Percentiles rank a stretch among this genome's conserved stretches.
These are phyloP conservation scores for Papiliotrema laurentii DNA, from an alignment of 1,284 basidiomycete species.

Conservation along the genomic window DNA sequence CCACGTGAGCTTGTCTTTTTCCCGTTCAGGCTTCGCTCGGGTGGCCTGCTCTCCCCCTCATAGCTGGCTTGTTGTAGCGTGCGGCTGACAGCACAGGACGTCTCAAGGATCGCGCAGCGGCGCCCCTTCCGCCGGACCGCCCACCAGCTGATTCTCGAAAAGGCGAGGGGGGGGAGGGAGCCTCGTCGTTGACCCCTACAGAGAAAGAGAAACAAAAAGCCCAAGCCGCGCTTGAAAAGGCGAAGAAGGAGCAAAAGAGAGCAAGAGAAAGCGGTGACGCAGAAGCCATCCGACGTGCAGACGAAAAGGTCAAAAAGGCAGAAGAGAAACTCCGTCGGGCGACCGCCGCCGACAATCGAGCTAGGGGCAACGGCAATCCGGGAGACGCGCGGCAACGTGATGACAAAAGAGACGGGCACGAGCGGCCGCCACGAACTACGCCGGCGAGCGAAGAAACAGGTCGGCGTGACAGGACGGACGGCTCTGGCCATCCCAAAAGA, in stretches of 20 bases:
- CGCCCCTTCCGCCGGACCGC: not conserved
- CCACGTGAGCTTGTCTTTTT: too few species aligned
- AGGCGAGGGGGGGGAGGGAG: not conserved
- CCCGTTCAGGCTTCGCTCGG: too few species aligned
- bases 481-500: too few species aligned
- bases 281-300: not conserved
- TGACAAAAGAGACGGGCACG: not conserved
- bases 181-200: not conserved
- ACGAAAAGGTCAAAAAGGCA: constrained; percentile 4
- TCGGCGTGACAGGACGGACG: too few species aligned
- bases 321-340: not conserved
- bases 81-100: not conserved
- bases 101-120: too few species aligned
- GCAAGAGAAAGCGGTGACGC: not conserved
- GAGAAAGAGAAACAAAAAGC: not conserved
- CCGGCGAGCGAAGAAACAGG: too few species aligned
- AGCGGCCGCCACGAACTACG: too few species aligned
- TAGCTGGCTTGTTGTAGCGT: not conserved
- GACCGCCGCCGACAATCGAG: not conserved
- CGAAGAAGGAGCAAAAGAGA: constrained; percentile 3
- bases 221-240: not conserved
- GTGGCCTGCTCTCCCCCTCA: not conserved
- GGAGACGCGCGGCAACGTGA: not conserved
- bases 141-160: not conserved
- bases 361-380: not conserved